Conservation (phyloP, 169 alveolate species). For the Ichthyophthirius multifiliis region DNA sequence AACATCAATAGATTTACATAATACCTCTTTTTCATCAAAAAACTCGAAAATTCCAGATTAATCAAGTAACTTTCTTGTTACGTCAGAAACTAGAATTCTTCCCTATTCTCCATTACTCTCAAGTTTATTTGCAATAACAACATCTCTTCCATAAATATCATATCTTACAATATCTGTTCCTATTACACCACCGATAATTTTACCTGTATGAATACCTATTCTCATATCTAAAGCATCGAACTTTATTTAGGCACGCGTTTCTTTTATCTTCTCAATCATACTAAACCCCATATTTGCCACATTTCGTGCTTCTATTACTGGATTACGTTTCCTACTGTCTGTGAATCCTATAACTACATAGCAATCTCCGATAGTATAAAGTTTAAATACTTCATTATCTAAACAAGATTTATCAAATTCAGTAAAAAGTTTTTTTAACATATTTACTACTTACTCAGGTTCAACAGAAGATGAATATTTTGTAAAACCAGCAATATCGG, state of each 20-base stretch:
- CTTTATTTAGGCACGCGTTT: slow-evolving; percentile 55
- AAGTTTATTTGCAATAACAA: slow-evolving; percentile 84
- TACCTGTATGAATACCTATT: slow-evolving; percentile 67
- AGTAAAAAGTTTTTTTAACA: slow-evolving; percentile 54
- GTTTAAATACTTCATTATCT: slow-evolving; percentile 52
- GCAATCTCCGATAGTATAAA: slow-evolving; percentile 71
- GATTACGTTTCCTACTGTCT: slow-evolving; percentile 56
- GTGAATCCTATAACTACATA: slow-evolving; percentile 69
- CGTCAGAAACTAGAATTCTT: slow-evolving; percentile 71
- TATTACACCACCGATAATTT: slow-evolving; percentile 62
- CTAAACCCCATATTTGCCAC: slow-evolving; percentile 73
- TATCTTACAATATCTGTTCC: slow-evolving; percentile 82
- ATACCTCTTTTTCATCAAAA: neutral
- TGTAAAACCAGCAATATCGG: slow-evolving; percentile 85
- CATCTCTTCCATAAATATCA: slow-evolving; percentile 87
- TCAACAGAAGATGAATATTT: slow-evolving; percentile 55
- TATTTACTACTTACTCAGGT: slow-evolving; percentile 53
- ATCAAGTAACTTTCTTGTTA: slow-evolving; percentile 43
- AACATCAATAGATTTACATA: neutral
- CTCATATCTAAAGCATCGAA: slow-evolving; percentile 67
- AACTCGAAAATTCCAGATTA: neutral
- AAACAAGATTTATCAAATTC: slow-evolving; percentile 56
- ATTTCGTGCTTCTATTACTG: slow-evolving; percentile 73
- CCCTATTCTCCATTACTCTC: slow-evolving; percentile 83
- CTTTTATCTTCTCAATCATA: slow-evolving; percentile 75